Evolutionary conservation across 2,329 filamentous ascomycete species (phyloP).

Genomic region (Ascochyta lentis): DNA sequence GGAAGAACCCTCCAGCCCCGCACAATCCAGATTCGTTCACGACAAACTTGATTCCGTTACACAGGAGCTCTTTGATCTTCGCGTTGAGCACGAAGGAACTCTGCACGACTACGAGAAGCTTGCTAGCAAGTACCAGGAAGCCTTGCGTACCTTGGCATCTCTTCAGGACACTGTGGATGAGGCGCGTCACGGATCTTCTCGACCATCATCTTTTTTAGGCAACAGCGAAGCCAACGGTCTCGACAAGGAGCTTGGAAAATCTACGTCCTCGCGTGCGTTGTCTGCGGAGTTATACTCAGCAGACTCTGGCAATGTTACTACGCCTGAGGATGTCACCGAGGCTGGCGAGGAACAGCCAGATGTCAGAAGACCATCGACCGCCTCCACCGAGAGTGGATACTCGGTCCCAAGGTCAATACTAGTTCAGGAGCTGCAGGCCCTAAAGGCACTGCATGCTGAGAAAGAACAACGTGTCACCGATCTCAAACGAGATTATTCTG

Average conservation of each 20-base stretch:
- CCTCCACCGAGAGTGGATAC: slow-evolving; percentile 27
- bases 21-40: slow-evolving; percentile 83
- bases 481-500: slow-evolving; percentile 78
- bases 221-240: slow-evolving; percentile 73
- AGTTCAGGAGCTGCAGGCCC: slow-evolving; percentile 70
- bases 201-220: slow-evolving; percentile 85
- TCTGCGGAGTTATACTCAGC: slow-evolving; percentile 92
- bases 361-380: slow-evolving; percentile 39
- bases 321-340: slow-evolving; percentile 51
- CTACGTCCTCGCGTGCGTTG: slow-evolving; percentile 85
- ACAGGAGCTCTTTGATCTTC: slow-evolving; percentile 88
- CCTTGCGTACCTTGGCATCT: slow-evolving; percentile 79
- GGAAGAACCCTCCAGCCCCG: slow-evolving; percentile 69
- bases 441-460: slow-evolving; percentile 74
- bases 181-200: slow-evolving; percentile 66
- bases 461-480: slow-evolving; percentile 77
- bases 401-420: slow-evolving; percentile 21
- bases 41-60: slow-evolving; percentile 93
- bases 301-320: slow-evolving; percentile 62
- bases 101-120: slow-evolving; percentile 81
- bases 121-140: slow-evolving; percentile 88
- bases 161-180: slow-evolving; percentile 87
- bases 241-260: slow-evolving; percentile 69
- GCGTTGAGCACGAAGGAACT: slow-evolving; percentile 87
- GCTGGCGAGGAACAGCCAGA: slow-evolving; percentile 69